Conservation (phyloP, 768 basidiomycete species). For the Pisolithus marmoratus region DNA sequence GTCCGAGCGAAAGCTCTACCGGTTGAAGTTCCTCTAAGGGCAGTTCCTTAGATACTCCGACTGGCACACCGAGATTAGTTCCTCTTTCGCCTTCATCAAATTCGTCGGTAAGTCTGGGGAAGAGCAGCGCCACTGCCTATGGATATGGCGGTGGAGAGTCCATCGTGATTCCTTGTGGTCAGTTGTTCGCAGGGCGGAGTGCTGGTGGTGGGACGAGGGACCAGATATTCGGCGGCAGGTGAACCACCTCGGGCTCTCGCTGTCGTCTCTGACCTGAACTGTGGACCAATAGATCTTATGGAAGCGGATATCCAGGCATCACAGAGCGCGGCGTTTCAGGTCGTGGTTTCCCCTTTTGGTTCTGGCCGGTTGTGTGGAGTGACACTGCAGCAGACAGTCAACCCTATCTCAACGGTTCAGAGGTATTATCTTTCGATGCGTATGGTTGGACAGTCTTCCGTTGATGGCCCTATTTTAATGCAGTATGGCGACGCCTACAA, state of each 20-base stretch:
- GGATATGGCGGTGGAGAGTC: slow-evolving; percentile 27
- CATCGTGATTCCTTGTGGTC: slow-evolving; percentile 37
- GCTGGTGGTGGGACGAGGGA: slow-evolving; percentile 48
- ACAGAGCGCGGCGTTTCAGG: slow-evolving; percentile 40
- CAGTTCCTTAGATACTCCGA: no score
- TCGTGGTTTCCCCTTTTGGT: slow-evolving; percentile 57
- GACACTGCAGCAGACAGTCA: slow-evolving; percentile 21
- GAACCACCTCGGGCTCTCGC: slow-evolving; percentile 4
- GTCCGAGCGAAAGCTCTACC: no score
- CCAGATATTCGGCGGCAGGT: slow-evolving; percentile 43
- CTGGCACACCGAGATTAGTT: no score
- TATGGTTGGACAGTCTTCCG: not conserved
- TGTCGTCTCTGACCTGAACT: not conserved
- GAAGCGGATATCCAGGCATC: slow-evolving; percentile 58
- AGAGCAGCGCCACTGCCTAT: slow-evolving; percentile 25
- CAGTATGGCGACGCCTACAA: slow-evolving; percentile 45
- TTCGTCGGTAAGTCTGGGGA: slow-evolving; percentile 8
- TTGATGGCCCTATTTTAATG: slow-evolving; percentile 8
- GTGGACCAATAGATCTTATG: slow-evolving; percentile 38
- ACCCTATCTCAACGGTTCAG: slow-evolving; percentile 32
- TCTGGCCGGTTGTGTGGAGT: slow-evolving; percentile 59
- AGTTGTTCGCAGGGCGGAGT: slow-evolving; percentile 40
- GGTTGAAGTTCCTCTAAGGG: no score
- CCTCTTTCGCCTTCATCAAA: no score
- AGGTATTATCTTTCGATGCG: slow-evolving; percentile 27